Base-by-base conservation (phyloP, 306 rosid genomes). In the Trifolium subterraneum region DNA sequence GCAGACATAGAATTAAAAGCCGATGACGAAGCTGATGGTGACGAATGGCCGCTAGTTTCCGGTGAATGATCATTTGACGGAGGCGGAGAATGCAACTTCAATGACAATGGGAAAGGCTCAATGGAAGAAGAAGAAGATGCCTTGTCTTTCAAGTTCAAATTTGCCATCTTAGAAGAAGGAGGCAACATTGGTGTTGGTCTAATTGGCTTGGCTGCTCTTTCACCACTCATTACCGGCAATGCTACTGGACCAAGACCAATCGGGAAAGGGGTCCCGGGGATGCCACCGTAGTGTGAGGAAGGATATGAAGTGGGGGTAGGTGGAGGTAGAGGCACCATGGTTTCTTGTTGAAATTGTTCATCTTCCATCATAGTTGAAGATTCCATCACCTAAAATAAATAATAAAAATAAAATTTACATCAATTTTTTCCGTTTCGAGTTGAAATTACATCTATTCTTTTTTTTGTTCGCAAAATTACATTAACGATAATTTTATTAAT, bases 121-220 rank as follows among this genome's bases (percentile, higher is more conserved):
- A 7, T 42, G 25, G 52, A 22, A 10, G 74, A 14, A 31, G 35
- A 20, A 9, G 35, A 15, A 10, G 62, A 23, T 1, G 60, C 66
- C 78, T 70, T 86, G 55, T 82, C 88, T 41, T 84, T 91, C 79
- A 91, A 66, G 42, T 87, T 88, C 38, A 89, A 78, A 19, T 76
- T 80, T 4, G 97, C 89, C 90, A 91, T 71, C 80, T 89, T 93
- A 3, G 87, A 68, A 19, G 88, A 89, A 16, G 97, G 93, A 73
- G 90, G 88, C 33, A 81, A 66, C 3, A 85, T 86, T 33, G 92
- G 92, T 36, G 84, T 88, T 39, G 96, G 97, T 86, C 92, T 89
- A 25, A 83, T 67, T 33, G 83, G 83, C 78, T 81, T 87, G 18
- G 75, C 16, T 9, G 71, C 59, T 58, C 45, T 64, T 16, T 82